phyloP scores from a whole-genome alignment of 139 green algal species.

The Raphidocelis subcapitata region DNA sequence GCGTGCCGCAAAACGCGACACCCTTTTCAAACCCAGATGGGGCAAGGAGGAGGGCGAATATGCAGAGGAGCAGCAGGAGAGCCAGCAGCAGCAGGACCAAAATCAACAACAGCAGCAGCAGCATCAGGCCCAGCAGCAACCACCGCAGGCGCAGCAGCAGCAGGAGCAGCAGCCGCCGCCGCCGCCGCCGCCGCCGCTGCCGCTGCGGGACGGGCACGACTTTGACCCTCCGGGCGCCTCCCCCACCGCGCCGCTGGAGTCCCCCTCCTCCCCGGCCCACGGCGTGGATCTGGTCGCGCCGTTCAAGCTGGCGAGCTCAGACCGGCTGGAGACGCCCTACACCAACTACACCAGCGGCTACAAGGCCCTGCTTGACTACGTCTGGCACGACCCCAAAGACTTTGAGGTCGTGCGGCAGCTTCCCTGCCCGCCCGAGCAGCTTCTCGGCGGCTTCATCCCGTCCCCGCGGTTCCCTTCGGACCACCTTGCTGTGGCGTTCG shows the following conservation, averaged over 20 bases:
- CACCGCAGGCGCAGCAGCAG: conserved; percentile 9
- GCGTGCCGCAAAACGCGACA: no score
- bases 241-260: background rate
- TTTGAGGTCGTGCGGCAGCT: conserved; percentile 40
- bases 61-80: conserved; percentile 17
- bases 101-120: no score
- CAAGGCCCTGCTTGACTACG: conserved; percentile 34
- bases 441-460: conserved; percentile 71
- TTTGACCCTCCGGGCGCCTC: conserved; percentile 14
- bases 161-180: conserved; percentile 24
- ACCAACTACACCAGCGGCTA: conserved; percentile 90
- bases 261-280: conserved; percentile 14
- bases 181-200: background rate
- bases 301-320: conserved; percentile 54
- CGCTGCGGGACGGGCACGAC: conserved; percentile 31
- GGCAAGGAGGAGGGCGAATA: conserved; percentile 29
- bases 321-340: conserved; percentile 66
- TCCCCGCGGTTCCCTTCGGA: conserved; percentile 78
- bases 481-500: conserved; percentile 73
- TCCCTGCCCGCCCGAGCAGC: conserved; percentile 46
- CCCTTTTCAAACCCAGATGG: no score
- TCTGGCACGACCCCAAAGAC: conserved; percentile 27
- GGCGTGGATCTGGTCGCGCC: conserved; percentile 55
- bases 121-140: conserved; percentile 7
- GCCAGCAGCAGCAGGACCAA: conserved; percentile 20